Evolutionary conservation across 2,329 filamentous ascomycete species (phyloP), one percentile per base, ranked within the genome.

Genomic region (Monosporascus sp.): DNA sequence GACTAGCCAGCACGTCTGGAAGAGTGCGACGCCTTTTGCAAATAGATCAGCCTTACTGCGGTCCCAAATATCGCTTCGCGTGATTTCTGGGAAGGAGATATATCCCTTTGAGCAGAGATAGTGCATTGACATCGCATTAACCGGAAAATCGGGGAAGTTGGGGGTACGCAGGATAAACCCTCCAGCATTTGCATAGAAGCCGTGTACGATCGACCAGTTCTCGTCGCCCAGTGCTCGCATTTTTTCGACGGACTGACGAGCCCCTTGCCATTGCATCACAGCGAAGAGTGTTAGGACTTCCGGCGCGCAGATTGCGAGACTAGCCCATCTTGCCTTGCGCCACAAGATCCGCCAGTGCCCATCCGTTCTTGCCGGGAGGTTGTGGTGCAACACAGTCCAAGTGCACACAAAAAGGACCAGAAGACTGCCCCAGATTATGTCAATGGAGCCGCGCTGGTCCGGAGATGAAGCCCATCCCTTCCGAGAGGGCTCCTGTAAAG

Each of bases 111-210:
- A 27, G 25, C 8, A 25, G 6, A 25, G 24, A 25, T 25, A 25
- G 24, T 25, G 24, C 7, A 25, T 25, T 25, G 24, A 25, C 6
- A 7, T 25, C 7, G 24, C 24, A 25, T 25, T 25, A 25, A 25
- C 7, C 24, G 24, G 24, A 25, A 25, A 25, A 25, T 25, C 24
- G 24, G 24, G 24, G 24, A 25, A 25, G 2, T 7, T 7, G 7
- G 24, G 24, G 24, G 24, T 25, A 25, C 24, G 24, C 24, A 25
- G 7, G 24, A 25, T 25, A 7, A 25, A 25, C 36, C 46, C 46
- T 50, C 48, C 50, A 53, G 54, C 27, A 41, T 56, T 57, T 18
- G 57, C 50, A n/a, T 50, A 55, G 31, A 59, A 57, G 7, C 51
- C 35, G 9, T 48, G 49, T 35, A 25, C 53, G 31, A 14, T 39